Evolutionary conservation across 2,329 filamentous ascomycete species (phyloP), one percentile per base, ranked within the genome.

Genomic region (Pseudogymnoascus sp.): DNA sequence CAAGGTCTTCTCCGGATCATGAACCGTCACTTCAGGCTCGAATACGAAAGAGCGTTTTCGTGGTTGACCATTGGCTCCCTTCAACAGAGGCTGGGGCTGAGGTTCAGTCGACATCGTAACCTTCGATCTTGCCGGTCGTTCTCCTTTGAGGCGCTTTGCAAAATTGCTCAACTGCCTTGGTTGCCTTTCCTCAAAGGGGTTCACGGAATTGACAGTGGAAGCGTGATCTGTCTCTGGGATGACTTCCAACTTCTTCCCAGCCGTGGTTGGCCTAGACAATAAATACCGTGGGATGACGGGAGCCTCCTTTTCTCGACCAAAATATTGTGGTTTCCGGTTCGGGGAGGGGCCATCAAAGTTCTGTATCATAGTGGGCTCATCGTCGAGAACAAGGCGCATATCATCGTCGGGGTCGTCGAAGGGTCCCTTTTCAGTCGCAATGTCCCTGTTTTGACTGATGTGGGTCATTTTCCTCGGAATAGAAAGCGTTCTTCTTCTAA

Each of bases 1-100:
- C 5, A 68, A 61, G 21, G 66, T 69, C 31, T 68, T 69, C 14
- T 70, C 68, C 4, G 63, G 62, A 31, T 67, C 67, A 18, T 12
- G 7, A 34, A 21, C n/a, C 16, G 10, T 8, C 28, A 21, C 50
- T 21, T 36, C 50, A 14, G n/a, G 28, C 28, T 56, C 50, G 18
- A 34, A 21, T 21, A 21, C 16, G 16, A 56, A 18, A 8, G 50
- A 14, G 8, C 28, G 50, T 18, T 56, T 56, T 34, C n/a, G 50
- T 34, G 28, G n/a, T 14, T 21, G 50, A 34, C 10, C 10, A 56
- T 21, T 18, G 10, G 28, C 3, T 21, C 16, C 25, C 28, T 18
- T 56, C 5, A 36, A 14, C 10, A 4, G 6, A 8, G 50, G 16
- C 50, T 56, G 50, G 8, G 50, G 28, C 5, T 34, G 50, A 21